These are phyloP conservation scores for Penicillium sp. DNA, from an alignment of 2,329 filamentous ascomycete species.

Conservation along the genomic window DNA sequence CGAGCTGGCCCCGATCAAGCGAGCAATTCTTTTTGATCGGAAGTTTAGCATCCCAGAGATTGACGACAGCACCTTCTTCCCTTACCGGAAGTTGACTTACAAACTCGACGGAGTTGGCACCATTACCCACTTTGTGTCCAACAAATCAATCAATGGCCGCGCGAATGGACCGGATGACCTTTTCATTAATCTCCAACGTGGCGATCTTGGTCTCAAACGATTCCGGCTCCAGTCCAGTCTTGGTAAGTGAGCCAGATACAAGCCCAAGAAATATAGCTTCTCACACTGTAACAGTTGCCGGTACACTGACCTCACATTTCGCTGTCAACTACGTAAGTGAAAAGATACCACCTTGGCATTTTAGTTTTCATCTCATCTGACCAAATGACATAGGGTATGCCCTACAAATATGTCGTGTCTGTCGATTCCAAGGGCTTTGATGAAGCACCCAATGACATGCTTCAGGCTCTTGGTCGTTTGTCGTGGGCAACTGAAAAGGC, in stretches of 20 bases:
- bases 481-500: conserved; percentile 54
- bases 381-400: conserved; percentile 48
- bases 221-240: conserved; percentile 34
- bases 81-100: conserved; percentile 39
- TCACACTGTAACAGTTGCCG: conserved; percentile 30
- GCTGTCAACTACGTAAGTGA: conserved; percentile 48
- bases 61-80: conserved; percentile 31
- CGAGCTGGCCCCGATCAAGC: conserved; percentile 31
- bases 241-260: conserved; percentile 27
- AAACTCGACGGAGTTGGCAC: conserved; percentile 41
- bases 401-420: conserved; percentile 59
- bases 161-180: conserved; percentile 61
- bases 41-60: conserved; percentile 27
- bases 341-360: not conserved
- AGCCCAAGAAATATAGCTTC: not conserved
- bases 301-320: conserved; percentile 49
- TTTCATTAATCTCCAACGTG: conserved; percentile 52
- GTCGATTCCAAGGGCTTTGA: conserved; percentile 47
- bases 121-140: conserved; percentile 59
- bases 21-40: conserved; percentile 29
- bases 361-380: not conserved
- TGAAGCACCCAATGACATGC: conserved; percentile 45
- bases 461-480: conserved; percentile 49
- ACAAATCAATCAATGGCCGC: conserved; percentile 52
- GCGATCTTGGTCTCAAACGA: conserved; percentile 50